Conservation (phyloP, 2,329 filamentous ascomycete genomes). For the Graphilbum fragrans region DNA sequence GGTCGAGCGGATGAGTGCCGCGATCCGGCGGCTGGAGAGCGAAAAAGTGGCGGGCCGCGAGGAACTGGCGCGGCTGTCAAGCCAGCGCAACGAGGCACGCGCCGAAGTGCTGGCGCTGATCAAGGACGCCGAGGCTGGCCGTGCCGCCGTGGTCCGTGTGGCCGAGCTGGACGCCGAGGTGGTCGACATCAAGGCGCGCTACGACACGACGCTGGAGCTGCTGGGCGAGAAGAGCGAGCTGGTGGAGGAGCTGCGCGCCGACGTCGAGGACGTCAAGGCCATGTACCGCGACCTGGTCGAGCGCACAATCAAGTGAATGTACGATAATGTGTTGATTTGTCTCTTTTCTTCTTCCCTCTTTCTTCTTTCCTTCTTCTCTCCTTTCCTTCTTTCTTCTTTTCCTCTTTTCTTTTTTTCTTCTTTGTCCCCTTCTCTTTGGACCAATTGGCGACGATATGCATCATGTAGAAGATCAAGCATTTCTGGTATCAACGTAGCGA, state of each 20-base stretch:
- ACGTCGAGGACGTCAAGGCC: slow-evolving; percentile 86
- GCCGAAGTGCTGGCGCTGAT: slow-evolving; percentile 83
- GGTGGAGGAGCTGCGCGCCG: slow-evolving; percentile 79
- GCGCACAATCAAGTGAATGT: slow-evolving; percentile 44
- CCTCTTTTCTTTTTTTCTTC: background rate
- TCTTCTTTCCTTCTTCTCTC: background rate
- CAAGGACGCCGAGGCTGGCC: slow-evolving; percentile 68
- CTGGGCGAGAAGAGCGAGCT: slow-evolving; percentile 93
- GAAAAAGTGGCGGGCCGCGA: slow-evolving; percentile 86
- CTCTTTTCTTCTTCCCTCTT: background rate
- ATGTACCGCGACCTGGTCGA: slow-evolving; percentile 93
- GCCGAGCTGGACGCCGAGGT: slow-evolving; percentile 55
- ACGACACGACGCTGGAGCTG: slow-evolving; percentile 87
- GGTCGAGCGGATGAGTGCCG: slow-evolving; percentile 90
- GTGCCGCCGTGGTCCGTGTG: slow-evolving; percentile 45
- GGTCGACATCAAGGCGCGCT: slow-evolving; percentile 57
- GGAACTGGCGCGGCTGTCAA: slow-evolving; percentile 65
- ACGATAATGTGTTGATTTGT: background rate
- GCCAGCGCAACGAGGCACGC: slow-evolving; percentile 87
- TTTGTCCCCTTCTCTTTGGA: background rate
- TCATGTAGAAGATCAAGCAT: too few species aligned
- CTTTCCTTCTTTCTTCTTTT: background rate
- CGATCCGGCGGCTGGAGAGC: slow-evolving; percentile 78
- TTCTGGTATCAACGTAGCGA: too few species aligned
- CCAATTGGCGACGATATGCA: too few species aligned